Evolutionary conservation across 495 filamentous ascomycete genomes (phyloP).

Genomic region (Astrothelium subdiscretum): DNA sequence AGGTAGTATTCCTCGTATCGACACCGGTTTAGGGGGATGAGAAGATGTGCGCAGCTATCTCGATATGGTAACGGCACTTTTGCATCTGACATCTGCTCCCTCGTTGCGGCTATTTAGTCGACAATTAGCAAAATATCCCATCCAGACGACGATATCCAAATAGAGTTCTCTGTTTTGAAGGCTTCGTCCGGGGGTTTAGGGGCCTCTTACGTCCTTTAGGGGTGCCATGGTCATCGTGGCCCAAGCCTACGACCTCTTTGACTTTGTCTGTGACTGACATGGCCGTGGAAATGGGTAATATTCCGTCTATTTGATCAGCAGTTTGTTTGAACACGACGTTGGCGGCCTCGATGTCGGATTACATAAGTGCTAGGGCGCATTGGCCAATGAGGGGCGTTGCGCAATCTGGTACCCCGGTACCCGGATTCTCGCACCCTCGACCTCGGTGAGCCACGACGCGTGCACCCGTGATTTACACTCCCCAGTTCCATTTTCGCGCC

Average conservation of each 20-base stretch:
- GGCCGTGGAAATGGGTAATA: not conserved
- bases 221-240: slow-evolving; percentile 10
- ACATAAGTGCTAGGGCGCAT: too few relatives aligned
- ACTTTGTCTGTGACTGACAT: slow-evolving; percentile 31
- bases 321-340: not conserved
- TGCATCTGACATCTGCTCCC: slow-evolving; percentile 86
- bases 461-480: too few relatives aligned
- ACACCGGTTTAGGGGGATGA: slow-evolving; percentile 92
- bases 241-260: slow-evolving; percentile 31
- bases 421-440: not conserved
- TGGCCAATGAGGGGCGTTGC: not conserved
- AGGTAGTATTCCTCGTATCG: slow-evolving; percentile 85
- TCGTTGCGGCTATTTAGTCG: slow-evolving; percentile 44
- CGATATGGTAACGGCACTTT: slow-evolving; percentile 80
- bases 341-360: not conserved
- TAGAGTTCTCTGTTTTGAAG: not conserved
- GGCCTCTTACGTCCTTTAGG: slow-evolving; percentile 1
- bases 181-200: not conserved
- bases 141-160: not conserved
- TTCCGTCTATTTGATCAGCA: not conserved
- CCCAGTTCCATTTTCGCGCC: too few relatives aligned
- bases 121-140: not conserved
- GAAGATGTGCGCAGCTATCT: slow-evolving; percentile 84
- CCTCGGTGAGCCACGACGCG: too few relatives aligned
- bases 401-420: not conserved